Evolutionary conservation across 257 asterid genomes (phyloP).

Genomic region (Solanum appendiculatum): DNA sequence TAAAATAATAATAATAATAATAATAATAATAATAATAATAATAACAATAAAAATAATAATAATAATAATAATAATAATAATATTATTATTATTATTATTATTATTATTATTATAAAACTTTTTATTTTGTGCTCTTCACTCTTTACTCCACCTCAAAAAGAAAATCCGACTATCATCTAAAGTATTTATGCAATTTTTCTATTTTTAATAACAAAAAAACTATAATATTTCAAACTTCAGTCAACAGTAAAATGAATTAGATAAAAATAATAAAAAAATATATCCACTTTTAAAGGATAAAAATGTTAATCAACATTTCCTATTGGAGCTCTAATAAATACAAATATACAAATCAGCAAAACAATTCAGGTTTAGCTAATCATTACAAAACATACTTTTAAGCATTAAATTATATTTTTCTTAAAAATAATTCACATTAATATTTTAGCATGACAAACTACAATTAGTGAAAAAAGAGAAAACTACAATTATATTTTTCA

Average conservation of each 20-base stretch:
- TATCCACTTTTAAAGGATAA: neutral
- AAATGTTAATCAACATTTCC: neutral
- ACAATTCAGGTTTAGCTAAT: too few relatives aligned
- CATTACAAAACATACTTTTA: neutral
- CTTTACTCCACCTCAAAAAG: neutral
- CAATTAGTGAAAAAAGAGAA: too few relatives aligned
- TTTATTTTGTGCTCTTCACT: too few relatives aligned
- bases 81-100: too few relatives aligned
- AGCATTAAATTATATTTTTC: neutral
- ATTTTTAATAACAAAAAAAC: too few relatives aligned
- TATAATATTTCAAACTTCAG: neutral
- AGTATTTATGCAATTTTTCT: neutral
- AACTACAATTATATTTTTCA: neutral
- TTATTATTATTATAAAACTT: too few relatives aligned
- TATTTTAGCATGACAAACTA: neutral
- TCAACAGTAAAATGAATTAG: neutral
- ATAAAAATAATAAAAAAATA: neutral
- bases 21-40: too few relatives aligned
- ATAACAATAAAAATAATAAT: too few relatives aligned
- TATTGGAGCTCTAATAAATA: neutral
- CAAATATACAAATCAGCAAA: neutral
- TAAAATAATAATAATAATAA: too few relatives aligned
- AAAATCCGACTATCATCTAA: too few relatives aligned
- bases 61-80: too few relatives aligned
- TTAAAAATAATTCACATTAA: neutral